phyloP scores from a whole-genome alignment of 225 moss, liverwort and hornwort species.

The Thuidium tamariscinum region DNA sequence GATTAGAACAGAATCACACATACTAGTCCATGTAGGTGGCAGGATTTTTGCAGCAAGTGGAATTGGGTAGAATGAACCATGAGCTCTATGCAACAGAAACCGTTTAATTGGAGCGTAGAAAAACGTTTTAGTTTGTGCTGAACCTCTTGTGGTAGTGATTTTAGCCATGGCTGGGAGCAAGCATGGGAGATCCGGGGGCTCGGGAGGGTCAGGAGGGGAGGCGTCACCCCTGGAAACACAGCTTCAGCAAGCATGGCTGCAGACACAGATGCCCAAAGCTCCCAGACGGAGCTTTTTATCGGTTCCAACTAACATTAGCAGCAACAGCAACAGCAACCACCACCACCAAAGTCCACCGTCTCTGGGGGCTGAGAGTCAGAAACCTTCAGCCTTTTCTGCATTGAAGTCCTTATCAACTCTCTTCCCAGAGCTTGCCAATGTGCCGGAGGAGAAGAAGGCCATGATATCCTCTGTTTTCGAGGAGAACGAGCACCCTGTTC shows the following conservation, averaged over 20 bases:
- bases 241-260: constrained; percentile 48
- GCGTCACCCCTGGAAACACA: constrained; percentile 32
- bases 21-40: background rate
- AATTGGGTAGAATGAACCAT: background rate
- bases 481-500: constrained; percentile 9
- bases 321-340: background rate
- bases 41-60: background rate
- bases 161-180: constrained; percentile 37
- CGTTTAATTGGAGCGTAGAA: background rate
- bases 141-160: background rate
- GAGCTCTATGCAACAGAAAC: background rate
- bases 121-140: background rate
- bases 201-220: constrained; percentile 20
- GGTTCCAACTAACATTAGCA: background rate
- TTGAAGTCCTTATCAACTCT: constrained; percentile 32
- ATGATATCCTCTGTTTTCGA: constrained; percentile 40
- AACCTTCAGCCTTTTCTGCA: constrained; percentile 19
- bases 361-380: background rate
- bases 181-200: constrained; percentile 20
- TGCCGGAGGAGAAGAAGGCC: constrained; percentile 34
- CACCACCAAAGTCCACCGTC: background rate
- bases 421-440: constrained; percentile 38
- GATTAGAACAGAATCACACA: background rate
- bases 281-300: constrained; percentile 12
- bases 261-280: constrained; percentile 44